Evolutionary conservation across 768 basidiomycete species (phyloP), one percentile per base, ranked within the genome.

Genomic region (Boletus tomentosulus): DNA sequence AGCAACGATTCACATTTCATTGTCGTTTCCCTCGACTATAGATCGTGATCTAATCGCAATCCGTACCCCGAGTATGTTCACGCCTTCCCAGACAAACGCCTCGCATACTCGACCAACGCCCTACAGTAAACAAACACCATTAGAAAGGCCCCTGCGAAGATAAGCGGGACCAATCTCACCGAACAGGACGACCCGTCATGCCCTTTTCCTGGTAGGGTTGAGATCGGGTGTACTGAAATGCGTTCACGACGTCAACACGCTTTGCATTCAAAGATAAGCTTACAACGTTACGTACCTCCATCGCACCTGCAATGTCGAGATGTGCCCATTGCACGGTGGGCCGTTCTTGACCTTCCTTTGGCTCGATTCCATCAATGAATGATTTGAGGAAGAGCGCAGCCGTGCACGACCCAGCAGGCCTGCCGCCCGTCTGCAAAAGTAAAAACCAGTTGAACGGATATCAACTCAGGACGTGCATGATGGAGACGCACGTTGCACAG

Each of bases 301-400:
- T 89, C 16, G 79, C 71, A 13, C 87, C 85, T 11, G 83, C 90
- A 53, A 92, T 92, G 62, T 95, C 92, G 41, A 93, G 71, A 68
- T 94, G 92, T 1, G 92, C 92, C 90, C 92, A 95, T 56, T 83
- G 81, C 59, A 91, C 71, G 12, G 72, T 67, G 6, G 81, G 75
- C 6, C 75, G 75, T 46, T 76, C 77, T 53, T 76, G 62, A 42
- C 81, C 84, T 12, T 82, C 77, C 62, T 80, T 78, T 2, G 77
- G 73, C 63, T 89, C 86, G 52, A 85, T 81, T 4, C 88, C 89
- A 25, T 87, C 78, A 2, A 87, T 87, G 60, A 92, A 92, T 3
- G 84, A 77, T 72, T 90, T 89, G 53, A 95, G 75, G 84, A 95
- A 95, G 19, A 92, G 73, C 3, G 92, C 91, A 2, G 92, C 92